These are phyloP conservation scores for Didymella pomorum DNA, from an alignment of 2,329 filamentous ascomycete species.

Conservation along the genomic window DNA sequence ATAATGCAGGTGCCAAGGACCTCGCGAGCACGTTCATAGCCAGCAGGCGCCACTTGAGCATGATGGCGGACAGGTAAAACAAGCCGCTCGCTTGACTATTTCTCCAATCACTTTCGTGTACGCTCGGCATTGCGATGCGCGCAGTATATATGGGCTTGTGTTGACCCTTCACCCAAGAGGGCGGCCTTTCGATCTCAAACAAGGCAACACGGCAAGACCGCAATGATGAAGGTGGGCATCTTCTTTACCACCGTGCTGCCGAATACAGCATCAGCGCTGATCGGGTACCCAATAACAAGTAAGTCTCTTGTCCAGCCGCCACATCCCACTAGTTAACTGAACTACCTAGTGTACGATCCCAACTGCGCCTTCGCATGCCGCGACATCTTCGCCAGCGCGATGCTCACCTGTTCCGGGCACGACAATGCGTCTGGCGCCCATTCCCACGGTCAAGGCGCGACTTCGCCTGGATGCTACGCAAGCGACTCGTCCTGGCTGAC, in stretches of 20 bases:
- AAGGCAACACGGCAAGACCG: neutral
- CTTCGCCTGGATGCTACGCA: conserved; percentile 37
- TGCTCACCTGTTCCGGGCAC: conserved; percentile 26
- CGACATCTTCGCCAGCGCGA: conserved; percentile 23
- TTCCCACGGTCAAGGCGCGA: conserved; percentile 16
- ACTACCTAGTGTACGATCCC: conserved; percentile 12
- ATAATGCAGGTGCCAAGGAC: neutral
- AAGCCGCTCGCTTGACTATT: neutral
- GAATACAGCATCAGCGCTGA: conserved; percentile 9
- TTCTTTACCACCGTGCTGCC: conserved; percentile 2
- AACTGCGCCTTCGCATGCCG: conserved; percentile 36
- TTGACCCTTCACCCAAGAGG: neutral
- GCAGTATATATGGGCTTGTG: conserved; percentile 1
- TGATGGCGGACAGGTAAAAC: conserved; percentile 2
- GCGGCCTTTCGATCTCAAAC: neutral
- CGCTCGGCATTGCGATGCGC: neutral
- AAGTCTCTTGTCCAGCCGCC: neutral
- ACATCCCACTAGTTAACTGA: neutral
- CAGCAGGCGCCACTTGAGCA: conserved; percentile 9
- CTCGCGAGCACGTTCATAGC: neutral
- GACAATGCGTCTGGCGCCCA: conserved; percentile 17
- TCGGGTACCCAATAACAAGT: conserved; percentile 15
- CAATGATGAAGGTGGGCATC: neutral
- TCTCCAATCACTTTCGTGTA: neutral
- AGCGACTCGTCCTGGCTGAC: conserved; percentile 37